Evolutionary conservation across 1,139 yeast species (phyloP).

Genomic region (Yamadazyma sp.): DNA sequence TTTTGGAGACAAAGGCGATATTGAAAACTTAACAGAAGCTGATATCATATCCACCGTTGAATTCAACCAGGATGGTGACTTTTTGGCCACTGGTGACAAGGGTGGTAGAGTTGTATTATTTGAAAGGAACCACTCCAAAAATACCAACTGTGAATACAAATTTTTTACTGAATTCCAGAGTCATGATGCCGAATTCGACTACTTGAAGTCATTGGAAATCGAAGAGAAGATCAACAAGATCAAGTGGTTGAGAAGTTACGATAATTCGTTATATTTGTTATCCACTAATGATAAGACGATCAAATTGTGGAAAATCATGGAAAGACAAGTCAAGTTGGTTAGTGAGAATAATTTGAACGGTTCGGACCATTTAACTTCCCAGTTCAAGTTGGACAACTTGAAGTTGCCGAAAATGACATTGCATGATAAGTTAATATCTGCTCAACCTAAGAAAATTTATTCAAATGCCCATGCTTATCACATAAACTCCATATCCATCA

Average conservation of each 20-base stretch:
- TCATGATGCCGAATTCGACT: constrained; percentile 98
- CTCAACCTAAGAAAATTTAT: constrained; percentile 89
- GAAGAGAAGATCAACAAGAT: constrained; percentile 98
- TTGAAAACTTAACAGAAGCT: constrained; percentile 94
- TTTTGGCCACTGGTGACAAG: constrained; percentile 95
- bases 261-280: constrained; percentile 82
- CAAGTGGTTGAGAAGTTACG: constrained; percentile 90
- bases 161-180: constrained; percentile 97
- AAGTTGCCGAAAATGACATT: constrained; percentile 83
- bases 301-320: constrained; percentile 94
- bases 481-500: constrained; percentile 91
- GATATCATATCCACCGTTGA: constrained; percentile 97
- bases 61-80: constrained; percentile 93
- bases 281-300: constrained; percentile 97
- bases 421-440: constrained; percentile 93
- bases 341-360: constrained; percentile 82
- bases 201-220: constrained; percentile 90
- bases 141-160: constrained; percentile 78
- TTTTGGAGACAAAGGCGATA: constrained; percentile 97
- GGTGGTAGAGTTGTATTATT: constrained; percentile 97
- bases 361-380: constrained; percentile 19
- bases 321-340: constrained; percentile 88
- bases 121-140: constrained; percentile 80
- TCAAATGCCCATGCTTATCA: constrained; percentile 98
- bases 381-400: constrained; percentile 37